Base-by-base conservation (phyloP, 352 stramenopile genomes). In the Globisporangium megalacanthum region DNA sequence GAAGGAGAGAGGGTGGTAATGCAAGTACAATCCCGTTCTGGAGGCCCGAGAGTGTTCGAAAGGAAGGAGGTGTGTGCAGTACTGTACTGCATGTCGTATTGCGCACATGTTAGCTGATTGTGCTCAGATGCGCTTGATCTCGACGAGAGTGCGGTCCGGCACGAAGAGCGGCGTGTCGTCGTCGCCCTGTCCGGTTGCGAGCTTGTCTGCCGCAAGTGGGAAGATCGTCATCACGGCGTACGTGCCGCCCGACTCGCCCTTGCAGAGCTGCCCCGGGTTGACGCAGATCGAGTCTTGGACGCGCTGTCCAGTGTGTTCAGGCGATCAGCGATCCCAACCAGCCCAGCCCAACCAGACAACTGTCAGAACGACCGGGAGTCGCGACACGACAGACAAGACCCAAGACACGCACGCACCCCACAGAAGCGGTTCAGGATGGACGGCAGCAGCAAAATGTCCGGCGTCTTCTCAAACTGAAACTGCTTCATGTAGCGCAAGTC, bases 371-470 rank as follows among this genome's bases (percentile, higher is more conserved):
- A 29, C 1, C 25, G 25, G 25, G 25, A 4, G 25, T 29, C 25
- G 25, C 25, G 2, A 29, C 25, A 29, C 25, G 71, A 60, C n/a
- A 39, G 49, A 10, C 49, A 15, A 39, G 49, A 10, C 49, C 25
- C 25, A 29, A 39, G 19, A 0, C 9, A 41, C 39, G 19, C 13
- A 84, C 82, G 58, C 79, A 94, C 85, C 44, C 85, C 85, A 71
- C 79, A 91, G 63, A 94, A 94, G 4, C 83, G 85, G 53, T 91
- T 92, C 36, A 99, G 75, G 55, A 96, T 97, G 5, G 94, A 98
- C 31, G 96, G 96, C 19, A 98, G 65, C 52, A 99, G 72, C 39
- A 99, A 68, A 20, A 99, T 73, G 71, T 99, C 97, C 0, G 97
- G 97, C 1, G 83, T 95, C 42, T 90, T 71, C 29, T 94, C 85